Evolutionary conservation across 129 eudicot species (phyloP).

Genomic region (Arctium lappa): DNA sequence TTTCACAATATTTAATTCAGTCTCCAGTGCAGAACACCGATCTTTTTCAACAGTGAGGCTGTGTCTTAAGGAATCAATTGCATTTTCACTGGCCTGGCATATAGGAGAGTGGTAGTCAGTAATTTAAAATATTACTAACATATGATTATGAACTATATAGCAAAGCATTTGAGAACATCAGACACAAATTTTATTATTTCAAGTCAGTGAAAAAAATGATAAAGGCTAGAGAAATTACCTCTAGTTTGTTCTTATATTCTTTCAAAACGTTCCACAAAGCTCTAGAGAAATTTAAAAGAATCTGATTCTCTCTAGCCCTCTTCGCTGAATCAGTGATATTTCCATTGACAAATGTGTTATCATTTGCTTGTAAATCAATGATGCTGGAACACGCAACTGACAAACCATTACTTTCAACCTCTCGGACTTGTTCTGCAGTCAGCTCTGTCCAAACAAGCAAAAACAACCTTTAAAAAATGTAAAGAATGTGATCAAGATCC

Average conservation of each 20-base stretch:
- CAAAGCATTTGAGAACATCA: neutral
- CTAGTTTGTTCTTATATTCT: conserved; percentile 58
- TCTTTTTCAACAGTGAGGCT: conserved; percentile 37
- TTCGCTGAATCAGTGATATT: conserved; percentile 12
- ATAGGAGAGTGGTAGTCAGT: neutral
- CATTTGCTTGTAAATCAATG: neutral
- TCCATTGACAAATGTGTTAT: neutral
- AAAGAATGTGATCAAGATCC: neutral
- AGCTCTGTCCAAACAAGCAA: conserved; percentile 32
- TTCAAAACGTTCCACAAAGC: conserved; percentile 75
- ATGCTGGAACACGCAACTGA: conserved; percentile 21
- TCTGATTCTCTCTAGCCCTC: conserved; percentile 42
- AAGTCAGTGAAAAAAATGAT: neutral
- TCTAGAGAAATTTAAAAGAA: conserved; percentile 54
- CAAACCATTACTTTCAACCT: conserved; percentile 19
- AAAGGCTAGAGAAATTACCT: conserved; percentile 34
- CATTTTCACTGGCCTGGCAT: conserved; percentile 44
- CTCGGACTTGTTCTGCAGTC: conserved; percentile 20
- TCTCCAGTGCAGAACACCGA: conserved; percentile 38
- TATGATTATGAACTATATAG: neutral
- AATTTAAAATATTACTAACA: neutral
- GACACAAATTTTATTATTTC: neutral
- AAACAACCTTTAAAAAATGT: neutral
- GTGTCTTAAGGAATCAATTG: conserved; percentile 33
- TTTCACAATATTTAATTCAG: conserved; percentile 41